A percentile compares a stretch with the other conserved stretches of the same genome.
These are phyloP conservation scores for Pichia sp. DNA, from an alignment of 1,139 yeast species.

Conservation along the genomic window DNA sequence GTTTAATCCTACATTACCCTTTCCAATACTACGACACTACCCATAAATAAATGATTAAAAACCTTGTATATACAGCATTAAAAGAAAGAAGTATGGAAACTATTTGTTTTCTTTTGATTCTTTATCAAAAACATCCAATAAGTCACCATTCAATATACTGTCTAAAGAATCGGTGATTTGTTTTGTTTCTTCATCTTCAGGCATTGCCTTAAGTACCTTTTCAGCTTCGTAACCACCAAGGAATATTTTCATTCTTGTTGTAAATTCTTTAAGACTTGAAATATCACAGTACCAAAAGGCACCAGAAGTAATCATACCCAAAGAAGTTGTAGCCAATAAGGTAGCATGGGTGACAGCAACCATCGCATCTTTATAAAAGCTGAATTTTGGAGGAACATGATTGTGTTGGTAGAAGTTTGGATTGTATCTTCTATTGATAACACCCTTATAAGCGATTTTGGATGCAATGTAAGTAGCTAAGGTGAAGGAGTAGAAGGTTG, in stretches of 20 bases:
- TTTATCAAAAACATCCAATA: constrained; percentile 6
- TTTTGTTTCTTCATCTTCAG: constrained; percentile 63
- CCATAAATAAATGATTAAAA: neutral
- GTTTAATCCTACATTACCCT: neutral
- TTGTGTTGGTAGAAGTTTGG: constrained; percentile 83
- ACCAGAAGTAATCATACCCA: constrained; percentile 70
- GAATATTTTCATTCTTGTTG: constrained; percentile 55
- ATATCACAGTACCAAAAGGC: constrained; percentile 77
- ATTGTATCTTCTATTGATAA: constrained; percentile 62
- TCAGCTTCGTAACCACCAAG: constrained; percentile 68
- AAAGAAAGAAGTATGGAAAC: neutral
- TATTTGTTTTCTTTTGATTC: neutral
- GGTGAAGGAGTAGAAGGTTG: constrained; percentile 66
- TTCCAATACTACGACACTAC: neutral
- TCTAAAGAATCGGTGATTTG: constrained; percentile 36
- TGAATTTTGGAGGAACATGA: constrained; percentile 77
- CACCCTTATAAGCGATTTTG: constrained; percentile 68
- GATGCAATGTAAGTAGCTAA: constrained; percentile 66
- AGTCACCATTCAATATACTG: constrained; percentile 14
- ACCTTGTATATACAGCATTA: neutral
- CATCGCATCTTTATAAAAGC: constrained; percentile 77
- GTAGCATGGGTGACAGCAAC: constrained; percentile 83
- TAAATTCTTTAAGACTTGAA: constrained; percentile 62
- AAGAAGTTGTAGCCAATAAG: constrained; percentile 62
- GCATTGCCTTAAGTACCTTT: constrained; percentile 40